phyloP scores from a whole-genome alignment of 768 basidiomycete species.

The Boletales sp. region DNA sequence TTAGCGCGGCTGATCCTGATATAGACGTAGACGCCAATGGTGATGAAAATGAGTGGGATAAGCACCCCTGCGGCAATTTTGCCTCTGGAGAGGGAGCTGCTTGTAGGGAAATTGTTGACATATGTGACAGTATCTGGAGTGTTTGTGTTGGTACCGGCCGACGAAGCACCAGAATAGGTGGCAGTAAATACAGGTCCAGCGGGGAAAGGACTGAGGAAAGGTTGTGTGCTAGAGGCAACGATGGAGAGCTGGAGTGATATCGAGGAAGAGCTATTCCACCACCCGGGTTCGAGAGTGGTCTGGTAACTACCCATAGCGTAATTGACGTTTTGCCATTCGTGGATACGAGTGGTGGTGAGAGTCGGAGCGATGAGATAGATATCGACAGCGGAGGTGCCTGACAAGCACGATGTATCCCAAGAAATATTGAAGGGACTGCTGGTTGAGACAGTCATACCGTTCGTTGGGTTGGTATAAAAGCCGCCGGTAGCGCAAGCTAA shows the following conservation, averaged over 20 bases:
- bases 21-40: conserved; percentile 41
- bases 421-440: conserved; percentile 49
- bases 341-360: conserved; percentile 40
- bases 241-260: conserved; percentile 58
- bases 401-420: conserved; percentile 64
- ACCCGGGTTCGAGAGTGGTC: conserved; percentile 52
- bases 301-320: conserved; percentile 47
- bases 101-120: conserved; percentile 36
- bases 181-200: conserved; percentile 70
- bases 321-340: conserved; percentile 55
- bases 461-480: conserved; percentile 57
- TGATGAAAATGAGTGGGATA: conserved; percentile 58
- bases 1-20: conserved; percentile 51
- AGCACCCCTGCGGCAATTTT: conserved; percentile 64
- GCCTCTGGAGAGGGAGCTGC: conserved; percentile 42
- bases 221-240: conserved; percentile 44
- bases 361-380: conserved; percentile 64
- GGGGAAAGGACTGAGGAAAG: conserved; percentile 51
- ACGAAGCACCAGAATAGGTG: conserved; percentile 46
- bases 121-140: conserved; percentile 34
- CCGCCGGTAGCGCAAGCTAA: conserved; percentile 54
- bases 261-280: conserved; percentile 63
- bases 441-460: conserved; percentile 44
- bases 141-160: conserved; percentile 41
- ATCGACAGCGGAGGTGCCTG: conserved; percentile 46